A percentile compares a stretch with the other conserved stretches of the same genome.
Conservation (phyloP, 2,329 filamentous ascomycete species). For the Xylaria sp. region DNA sequence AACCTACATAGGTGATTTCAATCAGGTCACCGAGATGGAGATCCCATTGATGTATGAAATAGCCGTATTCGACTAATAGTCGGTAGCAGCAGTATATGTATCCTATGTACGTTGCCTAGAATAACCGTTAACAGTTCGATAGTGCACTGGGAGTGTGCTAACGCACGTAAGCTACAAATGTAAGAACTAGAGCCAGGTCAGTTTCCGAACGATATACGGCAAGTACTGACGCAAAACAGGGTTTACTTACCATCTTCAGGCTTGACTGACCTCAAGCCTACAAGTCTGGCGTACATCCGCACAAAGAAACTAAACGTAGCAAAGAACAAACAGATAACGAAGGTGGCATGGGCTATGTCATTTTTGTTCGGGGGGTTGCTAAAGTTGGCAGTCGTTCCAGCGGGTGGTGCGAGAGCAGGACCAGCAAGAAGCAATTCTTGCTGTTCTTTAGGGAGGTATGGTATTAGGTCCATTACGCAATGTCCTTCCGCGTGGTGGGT, state of each 20-base stretch:
- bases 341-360: constrained; percentile 19
- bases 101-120: constrained; percentile 22
- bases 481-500: neutral
- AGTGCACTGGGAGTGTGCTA: neutral
- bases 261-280: constrained; percentile 14
- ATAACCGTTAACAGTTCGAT: neutral
- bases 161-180: constrained; percentile 25
- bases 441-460: constrained; percentile 26
- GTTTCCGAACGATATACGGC: neutral
- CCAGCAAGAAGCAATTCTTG: constrained; percentile 20
- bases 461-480: constrained; percentile 23
- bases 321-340: constrained; percentile 22
- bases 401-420: constrained; percentile 24
- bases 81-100: constrained; percentile 27
- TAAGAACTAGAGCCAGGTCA: constrained; percentile 14
- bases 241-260: constrained; percentile 27
- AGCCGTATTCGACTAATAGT: constrained; percentile 26
- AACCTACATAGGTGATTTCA: constrained; percentile 26
- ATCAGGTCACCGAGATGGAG: constrained; percentile 21
- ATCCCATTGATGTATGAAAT: constrained; percentile 32
- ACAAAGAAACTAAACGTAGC: constrained; percentile 23
- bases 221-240: too few species aligned
- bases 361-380: constrained; percentile 27
- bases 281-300: constrained; percentile 25
- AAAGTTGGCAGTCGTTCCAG: constrained; percentile 15